Evolutionary conservation across 768 basidiomycete species (phyloP), one percentile per base, ranked within the genome.

Genomic region (Suillus decipiens): DNA sequence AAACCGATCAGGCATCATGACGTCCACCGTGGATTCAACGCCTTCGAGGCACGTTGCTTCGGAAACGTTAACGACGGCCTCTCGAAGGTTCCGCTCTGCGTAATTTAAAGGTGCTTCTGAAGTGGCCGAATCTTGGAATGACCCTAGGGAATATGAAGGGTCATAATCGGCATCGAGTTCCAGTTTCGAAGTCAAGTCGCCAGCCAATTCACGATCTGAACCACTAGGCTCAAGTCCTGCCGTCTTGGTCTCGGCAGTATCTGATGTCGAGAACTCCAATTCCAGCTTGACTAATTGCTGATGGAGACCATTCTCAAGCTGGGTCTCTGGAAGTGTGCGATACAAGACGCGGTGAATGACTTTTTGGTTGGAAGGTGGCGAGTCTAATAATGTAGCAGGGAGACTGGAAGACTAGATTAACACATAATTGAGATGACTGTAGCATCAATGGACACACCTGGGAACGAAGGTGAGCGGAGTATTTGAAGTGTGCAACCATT

Each of bases 1-100:
- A 63, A 57, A 86, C 87, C 86, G 80, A 68, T 87, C 82, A 45
- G 87, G 87, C 67, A 88, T 73, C 79, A 87, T 76, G 22, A 88
- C 51, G 69, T 86, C 80, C 39, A 86, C 34, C 9, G 66, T 72
- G 42, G 67, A 72, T 65, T 81, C 79, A 45, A 65, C 71, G 47
- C 77, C 83, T 58, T 67, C 69, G 70, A 70, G 75, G 61, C 79
- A 84, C 28, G 59, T 69, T 19, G 70, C 66, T 12, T 62, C 45
- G 62, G 57, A 57, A 50, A 60, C 57, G 34, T 55, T 63, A 37
- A 37, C 64, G 14, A 55, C 48, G 15, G 24, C 10, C 17, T 57
- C 37, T 51, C 5, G 41, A 33, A 24, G 2, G 6, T 31, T 48
- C 36, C 17, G 63, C 47, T 60, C 41, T 59, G 33, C 61, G 43